A percentile compares a stretch with the other conserved stretches of the same genome.
Evolutionary conservation across 352 stramenopile genomes (phyloP).

Genomic region (Pythium biforme): DNA sequence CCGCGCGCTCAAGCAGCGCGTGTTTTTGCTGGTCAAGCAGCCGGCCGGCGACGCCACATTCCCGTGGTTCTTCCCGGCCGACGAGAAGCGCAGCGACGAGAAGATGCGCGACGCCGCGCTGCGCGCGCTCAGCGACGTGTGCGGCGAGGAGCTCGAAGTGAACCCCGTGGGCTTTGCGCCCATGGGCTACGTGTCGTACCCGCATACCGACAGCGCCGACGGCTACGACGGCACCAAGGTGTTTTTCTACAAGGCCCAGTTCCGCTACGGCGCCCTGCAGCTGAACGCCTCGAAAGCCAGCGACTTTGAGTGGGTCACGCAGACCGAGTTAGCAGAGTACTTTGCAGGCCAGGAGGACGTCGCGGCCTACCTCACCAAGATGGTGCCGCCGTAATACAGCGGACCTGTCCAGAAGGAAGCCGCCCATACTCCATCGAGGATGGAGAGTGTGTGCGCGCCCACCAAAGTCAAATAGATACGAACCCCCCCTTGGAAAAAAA

Average conservation of each 20-base stretch:
- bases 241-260: slow-evolving; percentile 87
- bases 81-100: slow-evolving; percentile 56
- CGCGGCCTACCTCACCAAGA: slow-evolving; percentile 74
- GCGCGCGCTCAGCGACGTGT: slow-evolving; percentile 46
- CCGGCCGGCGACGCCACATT: slow-evolving; percentile 42
- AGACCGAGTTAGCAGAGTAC: slow-evolving; percentile 74
- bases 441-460: too few relatives aligned
- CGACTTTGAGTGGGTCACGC: slow-evolving; percentile 85
- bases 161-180: slow-evolving; percentile 69
- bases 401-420: neutral
- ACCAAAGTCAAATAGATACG: slow-evolving; percentile 14
- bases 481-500: neutral
- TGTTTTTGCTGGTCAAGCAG: slow-evolving; percentile 79
- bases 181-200: slow-evolving; percentile 72
- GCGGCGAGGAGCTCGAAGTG: slow-evolving; percentile 48
- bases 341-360: slow-evolving; percentile 54
- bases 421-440: too few relatives aligned
- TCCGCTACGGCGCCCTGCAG: slow-evolving; percentile 52
- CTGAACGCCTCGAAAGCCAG: slow-evolving; percentile 56
- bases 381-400: slow-evolving; percentile 56
- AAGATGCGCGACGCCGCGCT: slow-evolving; percentile 83
- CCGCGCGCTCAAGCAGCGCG: slow-evolving; percentile 72
- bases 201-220: slow-evolving; percentile 44
- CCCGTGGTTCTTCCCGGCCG: slow-evolving; percentile 78
- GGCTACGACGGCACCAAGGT: slow-evolving; percentile 79